Base-by-base conservation (phyloP, 2,329 filamentous ascomycete genomes). In the Cytospora schulzeri region DNA sequence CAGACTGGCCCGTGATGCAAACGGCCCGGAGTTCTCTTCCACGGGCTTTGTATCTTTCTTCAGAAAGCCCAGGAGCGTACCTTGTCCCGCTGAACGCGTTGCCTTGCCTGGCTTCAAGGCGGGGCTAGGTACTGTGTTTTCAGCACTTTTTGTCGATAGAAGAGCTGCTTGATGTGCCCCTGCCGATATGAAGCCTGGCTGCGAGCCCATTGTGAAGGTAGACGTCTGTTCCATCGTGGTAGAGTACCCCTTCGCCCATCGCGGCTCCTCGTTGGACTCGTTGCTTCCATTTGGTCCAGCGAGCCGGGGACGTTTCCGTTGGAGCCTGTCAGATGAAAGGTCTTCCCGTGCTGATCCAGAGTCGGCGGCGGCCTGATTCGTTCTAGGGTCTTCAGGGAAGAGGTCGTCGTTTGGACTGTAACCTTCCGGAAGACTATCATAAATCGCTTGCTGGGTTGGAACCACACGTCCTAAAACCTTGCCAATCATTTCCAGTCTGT, bases 381-480 rank as follows among this genome's bases (percentile, higher is more conserved):
- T 28, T 12, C 41, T 54, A n/a, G 89, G 90, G 56, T 89, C 86
- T 3, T 86, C 70, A 0, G 91, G 89, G 77, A 88, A 92, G 14
- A 83, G 72, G 67, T 91, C 85, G 73, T 95, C 92, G 70, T 91
- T 87, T 0, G 81, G 78, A 52, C 78, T 81, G 63, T 83, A 83
- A 76, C 88, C 81, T 26, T 76, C 72, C 0, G 83, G 81, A 50
- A 88, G 77, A 7, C 75, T 75, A 59, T 82, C 80, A 59, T 83
- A 82, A 54, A 92, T 82, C 33, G 78, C 75, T 56, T 81, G 76
- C 57, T 85, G 78, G 1, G 81, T 76, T 12, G 91, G 90, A 41
- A 86, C 82, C 1, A 80, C 75, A 64, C 91, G 84, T 8, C 84
- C 77, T 5, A 97, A 78, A 22, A 96, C 94, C 57, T 83, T 86